Evolutionary conservation across 257 asterid species (phyloP).

Genomic region (Penstemon barbatus): DNA sequence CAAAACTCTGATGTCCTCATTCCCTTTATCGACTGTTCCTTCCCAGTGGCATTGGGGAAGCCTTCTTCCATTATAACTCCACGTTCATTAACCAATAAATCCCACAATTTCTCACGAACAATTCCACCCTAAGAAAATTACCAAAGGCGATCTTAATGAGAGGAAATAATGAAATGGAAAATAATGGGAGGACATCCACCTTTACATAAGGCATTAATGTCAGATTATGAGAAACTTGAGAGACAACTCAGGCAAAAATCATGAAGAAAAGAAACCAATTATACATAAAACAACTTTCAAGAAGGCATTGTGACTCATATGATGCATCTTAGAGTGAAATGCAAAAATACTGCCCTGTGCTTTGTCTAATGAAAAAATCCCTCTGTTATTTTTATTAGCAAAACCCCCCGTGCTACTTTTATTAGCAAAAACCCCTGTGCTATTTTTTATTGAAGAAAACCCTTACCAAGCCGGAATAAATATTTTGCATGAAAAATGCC

Average conservation of each 20-base stretch:
- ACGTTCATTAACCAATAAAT: conserved; percentile 59
- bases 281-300: not conserved
- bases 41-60: conserved; percentile 91
- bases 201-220: not conserved
- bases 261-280: not conserved
- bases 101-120: conserved; percentile 89
- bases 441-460: too few species aligned
- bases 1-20: conserved; percentile 93
- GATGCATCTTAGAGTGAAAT: too few species aligned
- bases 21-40: conserved; percentile 84
- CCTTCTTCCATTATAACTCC: conserved; percentile 86
- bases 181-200: not conserved
- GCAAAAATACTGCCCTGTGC: too few species aligned
- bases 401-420: too few species aligned
- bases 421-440: too few species aligned
- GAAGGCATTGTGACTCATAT: not conserved
- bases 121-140: conserved; percentile 61
- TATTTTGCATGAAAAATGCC: too few species aligned
- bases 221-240: conserved; percentile 6
- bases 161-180: not conserved
- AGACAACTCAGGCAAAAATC: not conserved
- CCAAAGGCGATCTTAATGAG: too few species aligned
- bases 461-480: too few species aligned
- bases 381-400: too few species aligned
- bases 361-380: too few species aligned